Conservation (phyloP, 2,329 filamentous ascomycete genomes). For the Aureobasidium sp. region DNA sequence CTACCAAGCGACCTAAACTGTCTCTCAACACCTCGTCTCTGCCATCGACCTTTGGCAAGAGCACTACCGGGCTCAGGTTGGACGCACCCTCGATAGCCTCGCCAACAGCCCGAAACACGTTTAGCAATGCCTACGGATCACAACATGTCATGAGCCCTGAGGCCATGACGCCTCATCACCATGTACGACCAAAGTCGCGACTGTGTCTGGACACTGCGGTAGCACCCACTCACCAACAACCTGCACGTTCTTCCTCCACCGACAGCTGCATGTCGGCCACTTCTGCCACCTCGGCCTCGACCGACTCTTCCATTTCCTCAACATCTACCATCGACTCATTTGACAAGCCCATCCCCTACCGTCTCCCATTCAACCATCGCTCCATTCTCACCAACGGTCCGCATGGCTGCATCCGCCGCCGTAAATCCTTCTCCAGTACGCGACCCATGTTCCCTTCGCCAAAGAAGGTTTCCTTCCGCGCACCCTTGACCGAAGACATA, state of each 20-base stretch:
- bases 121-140: conserved; percentile 48
- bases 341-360: conserved; percentile 37
- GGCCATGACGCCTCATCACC: conserved; percentile 5
- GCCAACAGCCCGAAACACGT: conserved; percentile 56
- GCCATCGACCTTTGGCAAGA: conserved; percentile 45
- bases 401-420: conserved; percentile 27
- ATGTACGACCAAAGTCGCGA: conserved; percentile 1
- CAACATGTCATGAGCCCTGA: conserved; percentile 12
- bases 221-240: conserved; percentile 1
- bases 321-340: conserved; percentile 29
- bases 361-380: conserved; percentile 37
- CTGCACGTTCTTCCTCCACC: conserved; percentile 9
- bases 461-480: conserved; percentile 52
- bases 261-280: conserved; percentile 13
- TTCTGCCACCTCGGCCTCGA: conserved; percentile 29
- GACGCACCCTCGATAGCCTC: conserved; percentile 50
- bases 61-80: conserved; percentile 47
- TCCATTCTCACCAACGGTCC: conserved; percentile 44
- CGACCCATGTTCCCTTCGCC: conserved; percentile 46
- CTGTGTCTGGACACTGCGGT: conserved; percentile 9
- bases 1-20: conserved; percentile 49
- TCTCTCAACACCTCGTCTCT: conserved; percentile 51
- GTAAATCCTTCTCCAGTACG: conserved; percentile 36
- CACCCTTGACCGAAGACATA: conserved; percentile 53
- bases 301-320: conserved; percentile 32